Evolutionary conservation across 805 yeast species (phyloP).

Genomic region (Wickerhamomyces queroliae): DNA sequence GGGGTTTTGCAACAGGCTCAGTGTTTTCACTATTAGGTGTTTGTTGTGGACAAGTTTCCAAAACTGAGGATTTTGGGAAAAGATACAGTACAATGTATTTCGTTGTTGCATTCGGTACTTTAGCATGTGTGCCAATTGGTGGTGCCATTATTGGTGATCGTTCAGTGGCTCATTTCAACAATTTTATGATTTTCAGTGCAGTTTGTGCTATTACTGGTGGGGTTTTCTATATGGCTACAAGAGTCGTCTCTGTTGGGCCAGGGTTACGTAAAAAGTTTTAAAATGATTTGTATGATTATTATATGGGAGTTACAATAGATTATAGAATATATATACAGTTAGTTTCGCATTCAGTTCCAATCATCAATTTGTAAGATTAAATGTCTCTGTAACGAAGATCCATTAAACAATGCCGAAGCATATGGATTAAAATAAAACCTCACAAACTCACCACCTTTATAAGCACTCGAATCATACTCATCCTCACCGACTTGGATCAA

Average conservation of each 20-base stretch:
- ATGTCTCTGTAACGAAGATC: slow-evolving; percentile 21
- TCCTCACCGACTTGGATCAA: slow-evolving; percentile 6
- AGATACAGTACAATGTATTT: slow-evolving; percentile 54
- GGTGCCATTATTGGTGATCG: slow-evolving; percentile 42
- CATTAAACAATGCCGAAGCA: slow-evolving; percentile 30
- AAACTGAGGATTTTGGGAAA: slow-evolving; percentile 45
- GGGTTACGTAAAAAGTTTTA: neutral
- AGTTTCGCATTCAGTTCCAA: slow-evolving; percentile 8
- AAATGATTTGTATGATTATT: neutral
- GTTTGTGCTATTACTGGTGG: neutral
- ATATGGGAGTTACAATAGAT: slow-evolving; percentile 21
- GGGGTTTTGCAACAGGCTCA: slow-evolving; percentile 51
- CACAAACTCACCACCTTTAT: slow-evolving; percentile 31
- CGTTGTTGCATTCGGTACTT: slow-evolving; percentile 49
- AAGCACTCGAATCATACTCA: slow-evolving; percentile 30
- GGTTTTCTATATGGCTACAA: neutral
- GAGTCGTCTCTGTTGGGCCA: neutral
- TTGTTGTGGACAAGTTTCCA: slow-evolving; percentile 53
- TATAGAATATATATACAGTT: slow-evolving; percentile 4
- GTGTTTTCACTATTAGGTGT: slow-evolving; percentile 51
- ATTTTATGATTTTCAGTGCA: neutral
- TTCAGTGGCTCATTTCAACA: slow-evolving; percentile 6
- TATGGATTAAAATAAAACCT: slow-evolving; percentile 32
- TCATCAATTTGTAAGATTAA: neutral
- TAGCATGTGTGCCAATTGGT: slow-evolving; percentile 43